Base-by-base conservation (phyloP, 257 asterid genomes). In the Ilex asprella region DNA sequence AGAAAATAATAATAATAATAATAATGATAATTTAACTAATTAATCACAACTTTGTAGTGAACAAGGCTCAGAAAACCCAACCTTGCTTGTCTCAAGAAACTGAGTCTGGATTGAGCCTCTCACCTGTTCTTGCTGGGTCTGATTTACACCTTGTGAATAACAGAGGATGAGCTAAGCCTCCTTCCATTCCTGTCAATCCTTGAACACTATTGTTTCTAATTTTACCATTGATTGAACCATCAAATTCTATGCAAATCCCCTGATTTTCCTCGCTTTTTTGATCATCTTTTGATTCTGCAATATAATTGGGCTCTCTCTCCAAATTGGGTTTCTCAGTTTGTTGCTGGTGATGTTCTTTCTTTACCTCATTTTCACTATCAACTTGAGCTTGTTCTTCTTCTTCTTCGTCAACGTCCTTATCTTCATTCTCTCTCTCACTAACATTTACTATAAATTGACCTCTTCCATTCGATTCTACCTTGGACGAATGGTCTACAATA, bases 31-130 rank as follows among this genome's bases (percentile, higher is more conserved):
- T 3, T 35, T 8, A 35, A 3, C 8, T 35, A 35, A 35, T 35
- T 35, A 35, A 35, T 35, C 41, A 35, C 41, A 35, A 35, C 8
- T 35, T 3, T 35, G 2, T 35, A 2, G 27, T 21, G 27, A 21
- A 21, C 27, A 21, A 21, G 27, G 27, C 27, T 21, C 27, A 21
- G 27, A 21, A 21, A 21, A 21, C 27, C 27, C 27, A 21, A 21
- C 27, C 27, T 21, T 21, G 27, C 27, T 21, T 21, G 27, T 21
- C 27, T 35, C 41, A 4, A 3, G 41, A 76, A 73, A 65, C 59
- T 71, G 52, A 64, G 55, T 83, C 81, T 68, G 74, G 78, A 63
- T 58, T 63, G 41, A 53, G 57, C 57, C 57, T 53, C 29, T 53
- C 57, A 10, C 57, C 30, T 53, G 57, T 53, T 53, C 57, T 53